phyloP scores from a whole-genome alignment of 2,329 filamentous ascomycete species.

The Xylogone sp. region DNA sequence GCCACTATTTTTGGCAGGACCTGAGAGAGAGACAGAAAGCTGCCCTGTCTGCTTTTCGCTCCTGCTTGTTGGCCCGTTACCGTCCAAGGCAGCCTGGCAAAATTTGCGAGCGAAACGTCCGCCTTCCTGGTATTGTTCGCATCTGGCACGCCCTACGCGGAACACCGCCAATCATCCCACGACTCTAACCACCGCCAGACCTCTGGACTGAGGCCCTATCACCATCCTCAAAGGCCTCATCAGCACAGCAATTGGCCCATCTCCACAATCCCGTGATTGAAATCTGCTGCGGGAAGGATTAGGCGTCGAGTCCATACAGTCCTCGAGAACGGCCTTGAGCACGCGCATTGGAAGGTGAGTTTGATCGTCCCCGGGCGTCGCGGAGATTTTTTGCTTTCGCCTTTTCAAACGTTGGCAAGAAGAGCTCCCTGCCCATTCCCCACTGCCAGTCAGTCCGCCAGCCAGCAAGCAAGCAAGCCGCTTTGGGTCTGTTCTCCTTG shows the following conservation, averaged over 20 bases:
- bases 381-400: neutral
- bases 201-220: constrained; percentile 22
- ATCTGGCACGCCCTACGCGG: constrained; percentile 12
- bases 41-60: too few species aligned
- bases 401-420: neutral
- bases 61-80: too few species aligned
- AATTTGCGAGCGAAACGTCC: neutral
- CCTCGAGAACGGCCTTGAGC: constrained; percentile 8
- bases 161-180: constrained; percentile 21
- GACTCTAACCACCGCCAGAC: constrained; percentile 10
- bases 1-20: too few species aligned
- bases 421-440: too few species aligned
- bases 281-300: constrained; percentile 26
- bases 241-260: constrained; percentile 23
- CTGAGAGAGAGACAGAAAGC: too few species aligned
- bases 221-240: constrained; percentile 23
- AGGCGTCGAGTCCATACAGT: constrained; percentile 10
- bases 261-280: constrained; percentile 24
- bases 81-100: too few species aligned
- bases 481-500: too few species aligned
- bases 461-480: too few species aligned
- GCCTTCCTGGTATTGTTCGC: constrained; percentile 4
- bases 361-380: neutral
- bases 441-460: neutral
- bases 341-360: constrained; percentile 25